These are phyloP conservation scores for Mycena vulgaris DNA, from an alignment of 768 basidiomycete species.

Conservation along the genomic window DNA sequence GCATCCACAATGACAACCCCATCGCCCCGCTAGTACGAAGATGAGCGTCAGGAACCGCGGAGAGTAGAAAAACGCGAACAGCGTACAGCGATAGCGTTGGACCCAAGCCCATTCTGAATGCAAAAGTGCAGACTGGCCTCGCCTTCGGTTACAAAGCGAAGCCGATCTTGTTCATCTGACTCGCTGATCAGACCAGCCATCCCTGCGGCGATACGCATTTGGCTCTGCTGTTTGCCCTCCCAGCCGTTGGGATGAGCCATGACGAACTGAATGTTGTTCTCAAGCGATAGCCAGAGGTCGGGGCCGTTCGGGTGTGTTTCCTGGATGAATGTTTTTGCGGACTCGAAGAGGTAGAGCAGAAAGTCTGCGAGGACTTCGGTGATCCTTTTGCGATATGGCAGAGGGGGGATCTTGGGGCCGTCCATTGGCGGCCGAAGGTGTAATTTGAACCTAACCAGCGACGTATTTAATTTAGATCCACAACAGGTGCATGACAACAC, in stretches of 20 bases:
- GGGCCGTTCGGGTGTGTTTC: constrained; percentile 57
- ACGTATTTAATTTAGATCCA: neutral
- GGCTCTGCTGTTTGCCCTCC: constrained; percentile 66
- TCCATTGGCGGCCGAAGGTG: constrained; percentile 55
- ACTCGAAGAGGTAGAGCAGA: constrained; percentile 58
- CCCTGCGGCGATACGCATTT: constrained; percentile 64
- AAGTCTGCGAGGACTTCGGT: constrained; percentile 65
- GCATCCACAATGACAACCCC: constrained; percentile 66
- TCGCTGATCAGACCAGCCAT: constrained; percentile 61
- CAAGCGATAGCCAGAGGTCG: constrained; percentile 57
- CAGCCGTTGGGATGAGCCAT: constrained; percentile 73
- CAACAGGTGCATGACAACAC: neutral
- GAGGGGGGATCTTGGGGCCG: constrained; percentile 50
- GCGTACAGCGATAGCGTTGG: constrained; percentile 45
- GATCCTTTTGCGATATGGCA: constrained; percentile 59
- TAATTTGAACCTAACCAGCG: constrained; percentile 56
- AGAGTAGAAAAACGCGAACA: neutral
- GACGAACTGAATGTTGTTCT: constrained; percentile 59
- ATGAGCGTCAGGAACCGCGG: constrained; percentile 33
- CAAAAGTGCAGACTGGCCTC: constrained; percentile 71
- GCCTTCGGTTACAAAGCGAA: constrained; percentile 69
- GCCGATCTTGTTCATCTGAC: constrained; percentile 52
- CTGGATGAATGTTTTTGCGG: constrained; percentile 58
- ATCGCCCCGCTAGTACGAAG: constrained; percentile 41
- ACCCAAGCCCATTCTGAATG: constrained; percentile 56